Base-by-base conservation (phyloP, 495 filamentous ascomycete genomes). In the Bryoglossum gracile region DNA sequence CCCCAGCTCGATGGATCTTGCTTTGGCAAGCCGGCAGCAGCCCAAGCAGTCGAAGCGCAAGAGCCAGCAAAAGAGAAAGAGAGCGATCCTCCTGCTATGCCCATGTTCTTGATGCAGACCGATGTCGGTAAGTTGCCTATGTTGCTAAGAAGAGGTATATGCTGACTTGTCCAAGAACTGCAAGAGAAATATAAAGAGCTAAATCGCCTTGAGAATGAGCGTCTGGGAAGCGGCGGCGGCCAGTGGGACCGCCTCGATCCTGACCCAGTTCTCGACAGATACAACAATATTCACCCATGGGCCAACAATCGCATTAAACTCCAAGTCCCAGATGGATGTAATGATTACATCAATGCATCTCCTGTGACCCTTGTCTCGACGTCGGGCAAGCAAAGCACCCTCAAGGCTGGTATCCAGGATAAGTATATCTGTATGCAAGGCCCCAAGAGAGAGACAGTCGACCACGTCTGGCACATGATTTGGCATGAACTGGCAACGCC, bases 321-420 rank as follows among this genome's bases (percentile, higher is more conserved):
- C 18, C 76, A 76, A 26, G 92, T 97, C 2, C 84, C 87, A 9
- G 77, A 83, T 23, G 87, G 83, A 11, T 68, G 82, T 47, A 80
- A 81, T 55, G 87, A 96, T 64, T 99, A 97, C 66, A 94, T 97
- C 71, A 99, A 99, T 62, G 92, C 92, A 16, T 94, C 88, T 6
- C 88, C 89, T 16, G 94, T 99, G 37, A 58, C 72, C 4, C 69
- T 96, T 22, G 40, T 39, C 16, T 53, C 54, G 3, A 53, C 54
- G n/a, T 46, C 57, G 17, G 16, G 21, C 2, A 54, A 43, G 14
- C 53, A 56, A 26, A 68, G 65, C 28, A 77, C 78, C 47, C 57
- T 82, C 74, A 45, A 89, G 71, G 38, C 82, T 76, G 71, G 84
- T 73, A 68, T 57, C 66, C 68, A 57, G 8, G 43, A 60, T 46